Evolutionary conservation across 2,329 filamentous ascomycete species (phyloP).

Genomic region (Fusarium abutilonis): DNA sequence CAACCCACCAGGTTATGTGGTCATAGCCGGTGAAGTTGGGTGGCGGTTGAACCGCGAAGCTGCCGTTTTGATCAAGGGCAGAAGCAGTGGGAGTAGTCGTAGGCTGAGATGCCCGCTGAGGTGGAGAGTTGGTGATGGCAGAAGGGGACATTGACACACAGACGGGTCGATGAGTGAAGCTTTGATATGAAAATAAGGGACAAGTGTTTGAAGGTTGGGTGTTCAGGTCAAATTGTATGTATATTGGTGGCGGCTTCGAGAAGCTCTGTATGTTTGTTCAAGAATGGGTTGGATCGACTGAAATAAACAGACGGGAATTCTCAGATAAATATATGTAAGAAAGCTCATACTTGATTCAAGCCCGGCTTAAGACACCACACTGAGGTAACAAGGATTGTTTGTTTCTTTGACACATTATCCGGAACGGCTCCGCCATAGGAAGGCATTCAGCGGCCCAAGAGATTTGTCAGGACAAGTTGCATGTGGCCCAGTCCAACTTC

Average conservation of each 20-base stretch:
- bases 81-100: slow-evolving; percentile 45
- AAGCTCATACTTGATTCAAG: slow-evolving; percentile 22
- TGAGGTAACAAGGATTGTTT: slow-evolving; percentile 23
- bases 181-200: slow-evolving; percentile 19
- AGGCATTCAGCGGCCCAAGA: slow-evolving; percentile 44
- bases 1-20: slow-evolving; percentile 95
- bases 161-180: slow-evolving; percentile 23
- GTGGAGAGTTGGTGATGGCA: slow-evolving; percentile 62
- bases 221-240: slow-evolving; percentile 20
- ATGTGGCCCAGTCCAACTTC: slow-evolving; percentile 13
- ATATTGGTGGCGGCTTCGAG: slow-evolving; percentile 22
- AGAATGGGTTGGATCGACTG: slow-evolving; percentile 15
- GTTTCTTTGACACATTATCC: slow-evolving; percentile 32
- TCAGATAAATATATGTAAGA: slow-evolving; percentile 40
- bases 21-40: slow-evolving; percentile 84
- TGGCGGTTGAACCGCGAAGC: slow-evolving; percentile 62
- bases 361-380: slow-evolving; percentile 38
- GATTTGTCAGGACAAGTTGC: slow-evolving; percentile 26
- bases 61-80: slow-evolving; percentile 55
- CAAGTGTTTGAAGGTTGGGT: slow-evolving; percentile 15
- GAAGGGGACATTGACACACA: slow-evolving; percentile 66
- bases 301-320: slow-evolving; percentile 18
- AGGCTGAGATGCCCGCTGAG: slow-evolving; percentile 55
- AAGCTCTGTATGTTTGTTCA: slow-evolving; percentile 17
- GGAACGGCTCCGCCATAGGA: slow-evolving; percentile 44